phyloP scores from a whole-genome alignment of 1,284 basidiomycete genomes.

The Ceratobasidium sp. region DNA sequence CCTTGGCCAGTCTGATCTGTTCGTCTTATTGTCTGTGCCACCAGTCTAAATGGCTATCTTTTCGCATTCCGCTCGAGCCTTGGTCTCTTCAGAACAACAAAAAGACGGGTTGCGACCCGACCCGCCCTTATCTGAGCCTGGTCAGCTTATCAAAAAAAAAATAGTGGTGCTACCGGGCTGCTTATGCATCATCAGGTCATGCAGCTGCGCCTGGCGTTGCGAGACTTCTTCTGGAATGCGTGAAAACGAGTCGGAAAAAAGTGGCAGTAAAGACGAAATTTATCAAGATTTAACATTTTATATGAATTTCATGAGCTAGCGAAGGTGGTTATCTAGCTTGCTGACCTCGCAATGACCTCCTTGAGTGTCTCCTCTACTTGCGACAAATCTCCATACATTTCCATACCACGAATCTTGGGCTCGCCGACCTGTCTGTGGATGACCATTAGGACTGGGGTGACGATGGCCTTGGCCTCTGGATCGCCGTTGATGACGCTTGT shows the following conservation, averaged over 20 bases:
- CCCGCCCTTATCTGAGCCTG: background rate
- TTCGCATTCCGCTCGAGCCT: background rate
- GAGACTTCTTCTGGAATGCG: background rate
- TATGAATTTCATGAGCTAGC: background rate
- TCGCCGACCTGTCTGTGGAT: slow-evolving; percentile 6
- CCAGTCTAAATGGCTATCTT: slow-evolving; percentile 10
- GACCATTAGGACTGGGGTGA: background rate
- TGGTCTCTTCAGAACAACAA: background rate
- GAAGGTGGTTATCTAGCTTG: background rate
- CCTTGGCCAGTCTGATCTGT: background rate
- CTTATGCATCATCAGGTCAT: slow-evolving; percentile 12
- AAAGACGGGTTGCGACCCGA: background rate
- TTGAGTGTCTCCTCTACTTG: background rate
- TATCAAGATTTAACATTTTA: background rate
- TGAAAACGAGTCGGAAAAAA: background rate
- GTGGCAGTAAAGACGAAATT: background rate
- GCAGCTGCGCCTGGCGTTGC: background rate
- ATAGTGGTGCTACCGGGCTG: background rate
- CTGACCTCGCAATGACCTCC: background rate
- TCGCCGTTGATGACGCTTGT: slow-evolving; percentile 16
- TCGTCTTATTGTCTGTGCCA: slow-evolving; percentile 2
- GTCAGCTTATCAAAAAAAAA: background rate
- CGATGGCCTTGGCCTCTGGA: background rate
- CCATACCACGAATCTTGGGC: background rate
- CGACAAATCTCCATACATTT: background rate